Evolutionary conservation across 2,329 filamentous ascomycete species (phyloP).

Genomic region (Calonectria multiphialidica): DNA sequence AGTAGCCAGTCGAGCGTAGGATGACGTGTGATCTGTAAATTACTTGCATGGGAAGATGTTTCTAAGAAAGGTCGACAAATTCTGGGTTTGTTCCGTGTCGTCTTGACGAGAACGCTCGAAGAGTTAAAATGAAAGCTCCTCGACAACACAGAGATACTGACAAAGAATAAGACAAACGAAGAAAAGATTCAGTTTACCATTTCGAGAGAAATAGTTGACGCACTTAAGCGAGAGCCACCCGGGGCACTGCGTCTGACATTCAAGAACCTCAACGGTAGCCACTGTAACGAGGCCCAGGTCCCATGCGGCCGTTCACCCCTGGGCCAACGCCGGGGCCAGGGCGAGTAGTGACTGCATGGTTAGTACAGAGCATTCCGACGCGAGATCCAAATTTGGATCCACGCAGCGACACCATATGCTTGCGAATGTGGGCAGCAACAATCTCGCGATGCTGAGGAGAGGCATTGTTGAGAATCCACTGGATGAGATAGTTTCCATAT

Average conservation of each 20-base stretch:
- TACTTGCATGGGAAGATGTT: constrained; percentile 64
- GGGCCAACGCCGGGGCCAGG: constrained; percentile 86
- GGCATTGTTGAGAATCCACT: constrained; percentile 94
- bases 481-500: constrained; percentile 98
- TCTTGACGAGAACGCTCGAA: constrained; percentile 49
- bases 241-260: neutral
- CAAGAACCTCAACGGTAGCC: constrained; percentile 64
- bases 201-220: neutral
- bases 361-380: constrained; percentile 98
- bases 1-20: constrained; percentile 65
- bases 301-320: constrained; percentile 69
- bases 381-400: constrained; percentile 99
- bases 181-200: constrained; percentile 14
- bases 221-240: neutral
- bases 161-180: constrained; percentile 41
- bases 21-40: constrained; percentile 69
- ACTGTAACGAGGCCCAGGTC: constrained; percentile 69
- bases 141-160: constrained; percentile 39
- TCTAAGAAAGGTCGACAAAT: constrained; percentile 60
- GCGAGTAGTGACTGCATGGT: constrained; percentile 88
- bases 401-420: constrained; percentile 99
- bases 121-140: constrained; percentile 43
- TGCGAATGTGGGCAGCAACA: constrained; percentile 93
- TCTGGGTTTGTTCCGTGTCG: constrained; percentile 52
- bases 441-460: constrained; percentile 90